phyloP scores from a whole-genome alignment of 2,329 filamentous ascomycete genomes.

The Beauveria pseudobassiana region DNA sequence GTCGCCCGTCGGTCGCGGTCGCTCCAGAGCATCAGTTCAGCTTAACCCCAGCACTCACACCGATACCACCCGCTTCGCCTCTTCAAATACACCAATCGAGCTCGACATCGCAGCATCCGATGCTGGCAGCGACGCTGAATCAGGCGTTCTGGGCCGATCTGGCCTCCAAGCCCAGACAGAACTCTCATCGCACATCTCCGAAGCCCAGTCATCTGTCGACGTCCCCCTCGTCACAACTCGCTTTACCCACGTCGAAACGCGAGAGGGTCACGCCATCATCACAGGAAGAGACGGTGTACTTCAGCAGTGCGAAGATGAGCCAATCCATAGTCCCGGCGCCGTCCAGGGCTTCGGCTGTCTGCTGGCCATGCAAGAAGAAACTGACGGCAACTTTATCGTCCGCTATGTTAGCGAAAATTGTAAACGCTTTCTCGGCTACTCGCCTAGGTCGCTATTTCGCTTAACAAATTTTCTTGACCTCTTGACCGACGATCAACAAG shows the following conservation, averaged over 20 bases:
- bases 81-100: slow-evolving; percentile 26
- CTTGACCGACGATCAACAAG: slow-evolving; percentile 72
- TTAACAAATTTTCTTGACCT: slow-evolving; percentile 76
- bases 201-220: slow-evolving; percentile 19
- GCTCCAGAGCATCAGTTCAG: slow-evolving; percentile 20
- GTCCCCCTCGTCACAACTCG: slow-evolving; percentile 58
- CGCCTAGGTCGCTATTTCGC: slow-evolving; percentile 66
- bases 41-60: slow-evolving; percentile 38
- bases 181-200: slow-evolving; percentile 16
- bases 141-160: slow-evolving; percentile 13
- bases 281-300: slow-evolving; percentile 68
- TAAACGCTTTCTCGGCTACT: slow-evolving; percentile 64
- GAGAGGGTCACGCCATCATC: slow-evolving; percentile 74
- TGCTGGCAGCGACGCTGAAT: slow-evolving; percentile 23
- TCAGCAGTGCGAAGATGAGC: slow-evolving; percentile 83
- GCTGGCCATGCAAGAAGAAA: slow-evolving; percentile 64
- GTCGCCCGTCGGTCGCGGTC: not conserved
- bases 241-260: slow-evolving; percentile 70
- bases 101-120: slow-evolving; percentile 27
- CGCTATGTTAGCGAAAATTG: slow-evolving; percentile 79
- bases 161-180: slow-evolving; percentile 8
- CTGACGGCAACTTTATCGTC: slow-evolving; percentile 59
- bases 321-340: slow-evolving; percentile 79
- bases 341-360: slow-evolving; percentile 75
- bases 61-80: slow-evolving; percentile 31